phyloP scores from a whole-genome alignment of 192 early-diverging fungal species.

The Coemansia sp. region DNA sequence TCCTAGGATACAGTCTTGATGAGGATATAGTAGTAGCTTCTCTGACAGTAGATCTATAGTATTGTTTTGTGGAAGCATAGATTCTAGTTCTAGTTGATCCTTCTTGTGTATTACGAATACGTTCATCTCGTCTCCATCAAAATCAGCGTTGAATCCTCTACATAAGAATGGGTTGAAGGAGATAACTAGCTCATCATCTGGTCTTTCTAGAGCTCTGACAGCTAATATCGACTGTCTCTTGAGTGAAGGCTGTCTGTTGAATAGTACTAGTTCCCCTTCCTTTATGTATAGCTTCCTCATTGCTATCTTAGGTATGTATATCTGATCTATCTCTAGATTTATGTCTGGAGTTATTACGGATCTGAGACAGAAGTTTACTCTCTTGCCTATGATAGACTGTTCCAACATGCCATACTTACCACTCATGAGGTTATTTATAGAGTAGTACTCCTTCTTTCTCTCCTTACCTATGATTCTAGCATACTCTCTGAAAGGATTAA shows the following conservation, averaged over 20 bases:
- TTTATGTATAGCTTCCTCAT: not conserved
- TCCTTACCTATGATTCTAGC: slow-evolving; percentile 6
- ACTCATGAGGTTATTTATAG: slow-evolving; percentile 6
- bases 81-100: not conserved
- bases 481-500: slow-evolving; percentile 7
- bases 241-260: slow-evolving; percentile 15
- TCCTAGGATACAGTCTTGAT: slow-evolving; percentile 8
- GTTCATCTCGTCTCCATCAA: slow-evolving; percentile 20
- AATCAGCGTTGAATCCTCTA: slow-evolving; percentile 20
- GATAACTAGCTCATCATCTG: slow-evolving; percentile 9
- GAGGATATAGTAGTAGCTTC: slow-evolving; percentile 8
- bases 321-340: slow-evolving; percentile 6
- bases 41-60: not conserved
- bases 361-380: slow-evolving; percentile 14
- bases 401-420: slow-evolving; percentile 4
- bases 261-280: not conserved
- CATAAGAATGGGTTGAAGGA: slow-evolving; percentile 15
- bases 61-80: slow-evolving; percentile 9
- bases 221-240: slow-evolving; percentile 12
- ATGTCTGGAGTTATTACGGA: slow-evolving; percentile 12
- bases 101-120: not conserved
- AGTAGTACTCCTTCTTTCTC: slow-evolving; percentile 1
- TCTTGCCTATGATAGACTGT: slow-evolving; percentile 7
- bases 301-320: not conserved
- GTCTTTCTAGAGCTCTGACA: not conserved